These are phyloP conservation scores for Colletotrichum agaves DNA, from an alignment of 2,329 filamentous ascomycete species.

Conservation along the genomic window DNA sequence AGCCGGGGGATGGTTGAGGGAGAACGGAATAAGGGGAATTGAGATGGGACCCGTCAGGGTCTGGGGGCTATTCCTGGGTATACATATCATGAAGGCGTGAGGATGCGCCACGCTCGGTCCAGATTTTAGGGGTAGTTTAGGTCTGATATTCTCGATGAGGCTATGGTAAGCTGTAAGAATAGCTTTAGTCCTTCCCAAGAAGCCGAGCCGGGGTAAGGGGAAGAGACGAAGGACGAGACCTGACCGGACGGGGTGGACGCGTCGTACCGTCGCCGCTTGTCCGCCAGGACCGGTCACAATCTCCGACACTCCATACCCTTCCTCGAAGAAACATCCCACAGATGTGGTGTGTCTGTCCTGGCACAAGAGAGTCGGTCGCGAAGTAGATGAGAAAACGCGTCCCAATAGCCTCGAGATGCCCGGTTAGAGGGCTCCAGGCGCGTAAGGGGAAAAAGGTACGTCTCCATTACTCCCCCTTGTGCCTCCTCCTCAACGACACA, in stretches of 20 bases:
- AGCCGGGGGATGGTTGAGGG: not conserved
- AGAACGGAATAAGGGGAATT: not conserved
- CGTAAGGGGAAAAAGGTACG: not conserved
- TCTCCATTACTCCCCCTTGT: not conserved
- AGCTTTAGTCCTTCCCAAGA: conserved; percentile 17
- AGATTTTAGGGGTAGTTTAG: conserved; percentile 28
- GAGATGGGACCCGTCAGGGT: conserved; percentile 18
- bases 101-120: not conserved
- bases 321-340: conserved; percentile 3
- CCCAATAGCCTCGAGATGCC: not conserved
- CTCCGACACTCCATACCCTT: not conserved
- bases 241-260: not conserved
- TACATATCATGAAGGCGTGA: conserved; percentile 23
- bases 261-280: not conserved
- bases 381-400: not conserved
- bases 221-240: not conserved
- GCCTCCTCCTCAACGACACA: not conserved
- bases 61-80: conserved; percentile 17
- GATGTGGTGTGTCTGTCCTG: not conserved
- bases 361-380: not conserved
- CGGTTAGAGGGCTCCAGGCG: not conserved
- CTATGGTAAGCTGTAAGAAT: conserved; percentile 22
- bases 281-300: not conserved
- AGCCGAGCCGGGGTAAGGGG: conserved; percentile 5
- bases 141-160: conserved; percentile 24